Evolutionary conservation across 208 protist species (phyloP).

Genomic region (Trypanosomatidae sp.): DNA sequence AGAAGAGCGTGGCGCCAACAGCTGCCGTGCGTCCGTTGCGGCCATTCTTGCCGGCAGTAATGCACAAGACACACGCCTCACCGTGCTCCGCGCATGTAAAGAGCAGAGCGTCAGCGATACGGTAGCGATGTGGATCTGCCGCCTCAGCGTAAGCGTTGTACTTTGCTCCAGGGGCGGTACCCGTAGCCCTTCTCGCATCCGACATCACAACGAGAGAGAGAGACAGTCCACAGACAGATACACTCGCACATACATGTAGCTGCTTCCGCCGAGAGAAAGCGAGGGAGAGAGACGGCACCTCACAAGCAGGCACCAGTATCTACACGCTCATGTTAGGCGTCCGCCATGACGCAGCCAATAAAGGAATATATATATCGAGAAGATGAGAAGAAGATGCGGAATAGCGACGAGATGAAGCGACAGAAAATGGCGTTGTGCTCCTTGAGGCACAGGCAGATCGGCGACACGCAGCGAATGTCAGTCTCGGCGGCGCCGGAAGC

Average conservation of each 20-base stretch:
- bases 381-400: background rate
- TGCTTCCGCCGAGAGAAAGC: background rate
- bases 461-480: background rate
- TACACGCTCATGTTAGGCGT: background rate
- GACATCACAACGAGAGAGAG: background rate
- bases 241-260: background rate
- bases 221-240: background rate
- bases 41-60: conserved; percentile 75
- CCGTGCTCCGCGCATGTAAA: conserved; percentile 55
- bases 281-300: background rate
- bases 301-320: background rate
- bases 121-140: conserved; percentile 62
- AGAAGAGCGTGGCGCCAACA: conserved; percentile 81
- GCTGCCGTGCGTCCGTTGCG: conserved; percentile 63
- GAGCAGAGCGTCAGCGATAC: conserved; percentile 57
- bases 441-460: background rate
- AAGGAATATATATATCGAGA: background rate
- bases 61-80: conserved; percentile 67
- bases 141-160: conserved; percentile 49
- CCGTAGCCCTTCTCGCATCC: background rate
- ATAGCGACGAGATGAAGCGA: background rate
- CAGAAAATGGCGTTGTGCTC: background rate
- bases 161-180: conserved; percentile 4
- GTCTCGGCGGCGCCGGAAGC: background rate
- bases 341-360: background rate